These are phyloP conservation scores for Globisporangium megalacanthum DNA, from an alignment of 352 stramenopile species.

Conservation along the genomic window DNA sequence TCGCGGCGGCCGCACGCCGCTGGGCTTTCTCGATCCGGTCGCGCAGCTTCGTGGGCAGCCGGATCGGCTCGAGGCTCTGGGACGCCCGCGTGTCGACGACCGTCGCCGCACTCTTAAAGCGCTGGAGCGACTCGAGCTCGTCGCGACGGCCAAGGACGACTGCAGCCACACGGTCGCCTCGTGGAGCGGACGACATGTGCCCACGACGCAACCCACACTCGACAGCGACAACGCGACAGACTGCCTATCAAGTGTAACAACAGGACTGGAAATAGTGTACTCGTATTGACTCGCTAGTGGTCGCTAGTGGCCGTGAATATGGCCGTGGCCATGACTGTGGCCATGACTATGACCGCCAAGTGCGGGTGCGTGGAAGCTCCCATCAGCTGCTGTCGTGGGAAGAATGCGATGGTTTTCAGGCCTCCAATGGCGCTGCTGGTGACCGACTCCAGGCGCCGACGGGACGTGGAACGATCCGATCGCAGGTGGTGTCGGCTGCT, in stretches of 20 bases:
- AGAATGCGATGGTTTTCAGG: background rate
- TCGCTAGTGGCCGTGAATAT: constrained; percentile 28
- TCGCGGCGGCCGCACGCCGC: constrained; percentile 54
- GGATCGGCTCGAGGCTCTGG: constrained; percentile 54
- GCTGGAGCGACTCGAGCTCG: constrained; percentile 7
- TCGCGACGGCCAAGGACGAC: background rate
- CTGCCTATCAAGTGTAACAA: too few relatives aligned
- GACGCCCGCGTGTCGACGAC: constrained; percentile 51
- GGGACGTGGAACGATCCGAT: too few relatives aligned
- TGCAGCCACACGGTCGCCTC: too few relatives aligned
- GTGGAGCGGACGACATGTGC: too few relatives aligned
- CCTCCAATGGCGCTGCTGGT: background rate
- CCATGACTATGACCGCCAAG: background rate
- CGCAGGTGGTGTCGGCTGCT: constrained; percentile 4
- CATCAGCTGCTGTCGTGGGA: background rate
- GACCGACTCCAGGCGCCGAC: background rate
- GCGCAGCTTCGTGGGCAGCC: constrained; percentile 52
- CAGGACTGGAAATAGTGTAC: too few relatives aligned
- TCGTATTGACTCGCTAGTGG: too few relatives aligned
- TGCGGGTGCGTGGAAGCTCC: background rate
- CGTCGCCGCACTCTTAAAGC: constrained; percentile 6
- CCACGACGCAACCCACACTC: too few relatives aligned
- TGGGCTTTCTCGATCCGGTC: constrained; percentile 58
- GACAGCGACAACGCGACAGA: too few relatives aligned
- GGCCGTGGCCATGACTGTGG: constrained; percentile 48